Evolutionary conservation across 2,329 filamentous ascomycete species (phyloP), one percentile per base, ranked within the genome.

Genomic region (Neurospora sp.): DNA sequence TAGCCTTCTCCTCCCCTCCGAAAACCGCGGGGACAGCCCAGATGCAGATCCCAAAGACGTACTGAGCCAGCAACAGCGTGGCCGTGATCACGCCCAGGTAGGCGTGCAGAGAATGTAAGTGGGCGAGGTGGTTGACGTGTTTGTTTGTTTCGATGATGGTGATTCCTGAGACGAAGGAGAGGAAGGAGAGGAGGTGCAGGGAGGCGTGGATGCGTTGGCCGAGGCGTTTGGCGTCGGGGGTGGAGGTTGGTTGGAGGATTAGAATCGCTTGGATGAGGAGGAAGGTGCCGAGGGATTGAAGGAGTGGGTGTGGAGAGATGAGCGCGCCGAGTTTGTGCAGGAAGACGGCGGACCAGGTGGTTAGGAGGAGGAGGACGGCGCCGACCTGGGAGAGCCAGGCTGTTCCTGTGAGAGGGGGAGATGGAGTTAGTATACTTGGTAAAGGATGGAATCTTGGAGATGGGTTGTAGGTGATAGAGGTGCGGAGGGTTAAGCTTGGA

Each of bases 261-360:
- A 98, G 88, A 73, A 94, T 88, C 69, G 90, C 91, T 83, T 97
- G 91, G 19, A 91, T 86, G 76, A 96, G 84, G 70, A 93, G 84
- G 72, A 97, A 84, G 71, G 97, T 80, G 67, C 89, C 93, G 70
- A 91, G 74, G 11, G 83, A 84, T 81, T 87, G 84, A 71, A 90
- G 83, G 78, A 97, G 89, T 8, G 95, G 95, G 80, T 98, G 95
- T 9, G 90, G 89, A 19, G 93, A 93, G 85, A 98, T 97, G 75
- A 97, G 88, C 46, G 92, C 91, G 72, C 96, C 78, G 38, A 82
- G 73, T 2, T 78, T 78, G 36, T 76, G 80, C 69, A 90, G 84
- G 77, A 97, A 88, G 73, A 97, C 87, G 70, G 87, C 87, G 66
- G 88, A 87, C 93, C 93, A 97, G 74, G 97, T 85, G 70, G 95